Evolutionary conservation across 2,329 filamentous ascomycete species (phyloP).

Genomic region (Trichoderma gracile): DNA sequence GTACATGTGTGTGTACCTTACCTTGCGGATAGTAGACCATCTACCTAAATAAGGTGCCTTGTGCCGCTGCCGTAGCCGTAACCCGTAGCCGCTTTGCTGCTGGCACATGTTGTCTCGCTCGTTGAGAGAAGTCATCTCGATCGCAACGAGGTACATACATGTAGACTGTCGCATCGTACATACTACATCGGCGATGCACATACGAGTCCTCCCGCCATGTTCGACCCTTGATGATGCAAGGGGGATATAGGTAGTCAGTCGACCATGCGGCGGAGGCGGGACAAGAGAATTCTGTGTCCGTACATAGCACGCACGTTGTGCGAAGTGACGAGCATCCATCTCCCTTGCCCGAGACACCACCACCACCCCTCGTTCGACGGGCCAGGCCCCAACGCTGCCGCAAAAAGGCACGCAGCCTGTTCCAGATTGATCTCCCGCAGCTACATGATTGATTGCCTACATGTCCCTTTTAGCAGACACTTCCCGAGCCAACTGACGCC

Average conservation of each 20-base stretch:
- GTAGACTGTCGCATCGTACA: not conserved
- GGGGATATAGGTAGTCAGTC: not conserved
- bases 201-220: not conserved
- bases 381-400: slow-evolving; percentile 6
- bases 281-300: no score
- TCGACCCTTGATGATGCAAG: slow-evolving; percentile 2
- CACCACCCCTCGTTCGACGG: slow-evolving; percentile 5
- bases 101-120: no score
- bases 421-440: slow-evolving; percentile 29
- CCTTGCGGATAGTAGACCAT: no score
- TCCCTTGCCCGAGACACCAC: slow-evolving; percentile 24
- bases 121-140: no score
- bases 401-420: slow-evolving; percentile 18
- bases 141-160: no score
- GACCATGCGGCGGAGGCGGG: not conserved
- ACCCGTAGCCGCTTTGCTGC: no score
- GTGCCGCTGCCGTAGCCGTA: no score
- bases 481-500: slow-evolving; percentile 14
- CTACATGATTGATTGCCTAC: no score
- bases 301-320: not conserved
- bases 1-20: no score
- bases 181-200: no score
- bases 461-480: slow-evolving; percentile 3
- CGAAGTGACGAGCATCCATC: slow-evolving; percentile 3
- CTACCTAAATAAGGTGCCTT: no score